A percentile compares a stretch with the other conserved stretches of the same genome.
phyloP scores from a whole-genome alignment of 2,329 filamentous ascomycete species.

The Domatiomyces globalis region DNA sequence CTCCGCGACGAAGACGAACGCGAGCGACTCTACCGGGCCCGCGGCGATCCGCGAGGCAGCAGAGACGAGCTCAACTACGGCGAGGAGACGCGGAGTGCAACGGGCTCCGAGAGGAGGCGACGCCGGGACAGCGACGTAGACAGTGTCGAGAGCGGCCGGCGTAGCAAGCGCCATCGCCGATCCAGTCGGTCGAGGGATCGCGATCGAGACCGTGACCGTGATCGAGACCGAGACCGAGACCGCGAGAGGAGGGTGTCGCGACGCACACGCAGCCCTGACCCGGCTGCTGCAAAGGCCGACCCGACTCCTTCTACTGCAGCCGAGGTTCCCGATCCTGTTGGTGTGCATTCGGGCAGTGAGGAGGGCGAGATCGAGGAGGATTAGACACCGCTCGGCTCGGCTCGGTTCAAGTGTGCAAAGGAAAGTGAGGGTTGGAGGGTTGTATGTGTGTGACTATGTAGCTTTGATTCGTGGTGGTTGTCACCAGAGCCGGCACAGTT shows the following conservation, averaged over 20 bases:
- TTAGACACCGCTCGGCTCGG: neutral
- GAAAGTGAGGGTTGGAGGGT: no score
- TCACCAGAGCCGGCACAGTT: no score
- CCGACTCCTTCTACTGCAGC: neutral
- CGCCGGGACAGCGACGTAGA: slow-evolving; percentile 67
- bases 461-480: no score
- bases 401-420: neutral
- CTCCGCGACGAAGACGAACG: slow-evolving; percentile 62
- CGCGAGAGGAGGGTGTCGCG: neutral
- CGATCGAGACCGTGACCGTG: neutral
- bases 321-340: slow-evolving; percentile 40
- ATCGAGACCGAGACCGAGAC: neutral
- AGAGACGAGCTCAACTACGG: slow-evolving; percentile 88
- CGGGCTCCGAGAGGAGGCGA: slow-evolving; percentile 52
- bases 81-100: slow-evolving; percentile 46
- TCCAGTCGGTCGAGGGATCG: neutral
- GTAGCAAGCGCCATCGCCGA: slow-evolving; percentile 16
- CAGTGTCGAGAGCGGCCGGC: slow-evolving; percentile 38
- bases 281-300: neutral
- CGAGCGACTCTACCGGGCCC: slow-evolving; percentile 68
- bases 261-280: neutral
- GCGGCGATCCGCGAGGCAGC: slow-evolving; percentile 65
- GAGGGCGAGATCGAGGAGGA: slow-evolving; percentile 94
- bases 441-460: no score
- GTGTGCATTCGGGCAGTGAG: slow-evolving; percentile 74